A percentile compares a stretch with the other conserved stretches of the same genome.
Evolutionary conservation across 1,139 yeast species (phyloP).

Genomic region (Meyerozyma carpophila): DNA sequence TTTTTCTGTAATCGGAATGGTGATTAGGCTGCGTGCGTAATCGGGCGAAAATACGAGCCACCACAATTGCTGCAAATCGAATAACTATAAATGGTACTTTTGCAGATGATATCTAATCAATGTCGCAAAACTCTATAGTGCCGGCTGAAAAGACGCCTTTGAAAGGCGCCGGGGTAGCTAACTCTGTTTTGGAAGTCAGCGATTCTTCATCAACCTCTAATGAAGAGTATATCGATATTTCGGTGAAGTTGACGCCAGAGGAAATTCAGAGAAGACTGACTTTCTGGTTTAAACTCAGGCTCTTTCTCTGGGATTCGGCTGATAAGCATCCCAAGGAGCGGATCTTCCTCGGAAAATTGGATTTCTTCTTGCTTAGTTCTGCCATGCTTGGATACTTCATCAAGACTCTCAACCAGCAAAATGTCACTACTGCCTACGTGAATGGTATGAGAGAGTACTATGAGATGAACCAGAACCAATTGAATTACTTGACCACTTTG

Average conservation of each 20-base stretch:
- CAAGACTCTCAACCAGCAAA: slow-evolving; percentile 39
- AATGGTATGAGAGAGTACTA: slow-evolving; percentile 59
- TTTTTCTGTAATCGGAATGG: background rate
- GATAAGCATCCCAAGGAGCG: slow-evolving; percentile 45
- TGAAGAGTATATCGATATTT: slow-evolving; percentile 23
- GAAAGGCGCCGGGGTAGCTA: background rate
- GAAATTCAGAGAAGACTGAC: slow-evolving; percentile 20
- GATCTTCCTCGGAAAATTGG: slow-evolving; percentile 35
- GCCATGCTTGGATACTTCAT: slow-evolving; percentile 40
- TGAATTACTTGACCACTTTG: slow-evolving; percentile 44
- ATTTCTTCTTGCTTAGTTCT: slow-evolving; percentile 38
- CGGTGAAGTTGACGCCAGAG: slow-evolving; percentile 24
- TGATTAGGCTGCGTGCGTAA: background rate
- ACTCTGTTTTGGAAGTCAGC: background rate
- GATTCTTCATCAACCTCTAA: background rate
- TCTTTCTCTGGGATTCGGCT: slow-evolving; percentile 45
- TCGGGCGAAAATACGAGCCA: background rate
- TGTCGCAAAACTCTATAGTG: background rate
- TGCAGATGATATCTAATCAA: background rate
- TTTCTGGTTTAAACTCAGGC: slow-evolving; percentile 20
- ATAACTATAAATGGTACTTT: background rate
- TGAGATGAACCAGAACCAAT: slow-evolving; percentile 47
- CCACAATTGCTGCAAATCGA: slow-evolving; percentile 1
- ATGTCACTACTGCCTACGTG: slow-evolving; percentile 51
- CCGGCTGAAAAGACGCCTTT: background rate